Base-by-base conservation (phyloP, 768 basidiomycete genomes). In the Boletus vinaceobasis region DNA sequence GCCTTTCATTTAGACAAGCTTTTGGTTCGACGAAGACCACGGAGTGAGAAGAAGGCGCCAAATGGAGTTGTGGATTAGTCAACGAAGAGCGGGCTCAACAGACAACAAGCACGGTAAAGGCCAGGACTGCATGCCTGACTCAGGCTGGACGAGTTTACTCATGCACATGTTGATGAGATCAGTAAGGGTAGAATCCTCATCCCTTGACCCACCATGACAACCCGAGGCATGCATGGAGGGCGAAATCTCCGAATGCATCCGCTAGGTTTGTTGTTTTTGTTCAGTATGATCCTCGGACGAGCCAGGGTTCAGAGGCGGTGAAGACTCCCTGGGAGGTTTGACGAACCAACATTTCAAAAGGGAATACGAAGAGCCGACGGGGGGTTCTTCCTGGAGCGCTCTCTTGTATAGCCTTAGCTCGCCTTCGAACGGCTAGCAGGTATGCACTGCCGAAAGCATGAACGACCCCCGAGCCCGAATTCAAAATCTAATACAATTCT, bases 1-100 rank as follows among this genome's bases (percentile, higher is more conserved):
- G n/a, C 38, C 87, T 65, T 86, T 9, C 17, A 19, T 37, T 23
- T n/a, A 82, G 60, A 85, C 79, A 7, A 7, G 84, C 85, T 80
- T 84, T 61, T 86, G 85, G 59, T 84, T 85, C 82, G 52, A 36
- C 36, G 59, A 45, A 27, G 44, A 52, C 26, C 19, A 55, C n/a
- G 35, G 39, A 57, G 46, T 58, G 62, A 61, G 53, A 62, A 62
- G 26, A 27, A 50, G 38, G 37, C 14, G 23, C 53, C 27, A 62
- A 65, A 67, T 65, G 62, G 65, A 55, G 65, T 37, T 56, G 37
- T 46, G 14, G 17, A 23, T 45, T 40, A 43, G 63, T 73, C 46
- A 52, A 43, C 11, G 42, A 48, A 57, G 48, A 32, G 19, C 50
- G 47, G 33, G 50, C 81, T 36, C 84, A 82, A 8, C 82, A 86